A percentile compares a stretch with the other conserved stretches of the same genome.
phyloP scores from a whole-genome alignment of 2,329 filamentous ascomycete genomes.

The Fusarium musae region DNA sequence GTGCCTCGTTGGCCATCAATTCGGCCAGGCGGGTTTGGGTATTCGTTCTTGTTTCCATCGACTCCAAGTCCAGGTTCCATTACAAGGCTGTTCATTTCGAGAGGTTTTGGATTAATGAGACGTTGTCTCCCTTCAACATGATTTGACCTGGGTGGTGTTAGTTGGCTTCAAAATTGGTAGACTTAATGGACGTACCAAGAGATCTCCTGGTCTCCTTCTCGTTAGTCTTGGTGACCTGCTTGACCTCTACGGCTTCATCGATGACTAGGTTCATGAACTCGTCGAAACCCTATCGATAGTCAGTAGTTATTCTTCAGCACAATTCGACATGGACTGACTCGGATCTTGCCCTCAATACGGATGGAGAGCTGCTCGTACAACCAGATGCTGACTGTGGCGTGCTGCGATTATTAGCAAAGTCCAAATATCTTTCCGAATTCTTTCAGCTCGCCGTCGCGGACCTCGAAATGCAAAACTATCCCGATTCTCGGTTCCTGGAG shows the following conservation, averaged over 20 bases:
- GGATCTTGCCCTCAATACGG: conserved; percentile 95
- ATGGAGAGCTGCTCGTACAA: conserved; percentile 95
- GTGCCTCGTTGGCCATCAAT: conserved; percentile 25
- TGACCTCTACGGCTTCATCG: conserved; percentile 94
- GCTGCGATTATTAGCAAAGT: conserved; percentile 56
- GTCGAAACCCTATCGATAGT: conserved; percentile 82
- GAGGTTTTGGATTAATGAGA: conserved; percentile 78
- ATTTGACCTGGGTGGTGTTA: conserved; percentile 74
- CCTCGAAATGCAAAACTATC: neutral
- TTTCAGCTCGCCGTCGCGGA: neutral
- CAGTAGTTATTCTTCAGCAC: neutral
- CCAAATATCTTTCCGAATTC: neutral
- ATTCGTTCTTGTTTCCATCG: conserved; percentile 27
- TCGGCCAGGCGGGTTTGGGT: conserved; percentile 30
- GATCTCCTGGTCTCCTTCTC: conserved; percentile 79
- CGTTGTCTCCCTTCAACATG: conserved; percentile 87
- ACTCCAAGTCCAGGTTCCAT: conserved; percentile 3
- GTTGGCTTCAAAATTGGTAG: neutral
- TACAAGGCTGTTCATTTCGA: conserved; percentile 41
- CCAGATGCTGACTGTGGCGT: conserved; percentile 92
- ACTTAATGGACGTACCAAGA: conserved; percentile 68
- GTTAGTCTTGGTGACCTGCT: conserved; percentile 82
- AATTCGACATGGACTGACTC: conserved; percentile 67
- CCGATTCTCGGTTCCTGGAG: neutral
- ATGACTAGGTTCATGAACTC: conserved; percentile 99